Percentiles rank a stretch among this genome's conserved stretches.
Conservation (phyloP, 2,329 filamentous ascomycete species). For the Calonectria crousiana region DNA sequence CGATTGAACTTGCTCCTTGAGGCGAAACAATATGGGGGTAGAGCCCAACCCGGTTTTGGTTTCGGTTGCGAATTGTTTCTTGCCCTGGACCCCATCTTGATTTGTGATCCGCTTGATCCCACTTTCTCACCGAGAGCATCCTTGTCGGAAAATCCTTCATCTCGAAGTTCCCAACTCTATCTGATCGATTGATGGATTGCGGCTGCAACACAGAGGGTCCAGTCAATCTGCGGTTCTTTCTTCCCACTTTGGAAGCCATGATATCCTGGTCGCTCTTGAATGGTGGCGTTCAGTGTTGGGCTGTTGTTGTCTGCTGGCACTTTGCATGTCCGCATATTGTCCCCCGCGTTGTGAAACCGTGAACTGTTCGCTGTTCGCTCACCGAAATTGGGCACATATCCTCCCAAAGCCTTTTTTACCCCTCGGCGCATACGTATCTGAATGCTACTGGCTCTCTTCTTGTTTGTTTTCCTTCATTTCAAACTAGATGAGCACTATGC, state of each 20-base stretch:
- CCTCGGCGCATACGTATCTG: conserved; percentile 26
- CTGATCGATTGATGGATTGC: conserved; percentile 13
- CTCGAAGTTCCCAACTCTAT: conserved; percentile 16
- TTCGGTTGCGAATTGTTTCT: conserved; percentile 1
- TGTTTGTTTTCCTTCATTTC: neutral
- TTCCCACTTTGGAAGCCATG: neutral
- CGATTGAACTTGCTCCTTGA: neutral
- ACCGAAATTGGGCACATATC: conserved; percentile 12
- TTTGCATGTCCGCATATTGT: conserved; percentile 18
- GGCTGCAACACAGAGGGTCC: conserved; percentile 13
- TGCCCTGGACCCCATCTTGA: neutral
- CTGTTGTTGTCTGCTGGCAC: conserved; percentile 21
- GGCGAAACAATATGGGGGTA: neutral
- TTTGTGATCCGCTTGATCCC: neutral
- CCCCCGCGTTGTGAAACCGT: conserved; percentile 24
- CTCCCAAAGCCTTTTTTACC: neutral
- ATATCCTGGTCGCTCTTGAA: neutral
- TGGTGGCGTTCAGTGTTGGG: neutral
- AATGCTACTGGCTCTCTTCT: conserved; percentile 21
- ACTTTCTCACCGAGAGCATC: neutral
- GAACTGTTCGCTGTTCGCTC: conserved; percentile 24
- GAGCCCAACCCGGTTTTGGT: neutral
- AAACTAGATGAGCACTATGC: conserved; percentile 2
- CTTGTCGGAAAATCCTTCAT: neutral
- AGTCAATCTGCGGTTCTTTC: conserved; percentile 18